Base-by-base conservation (phyloP, 2,329 filamentous ascomycete genomes). In the Penicillium vulpinum region DNA sequence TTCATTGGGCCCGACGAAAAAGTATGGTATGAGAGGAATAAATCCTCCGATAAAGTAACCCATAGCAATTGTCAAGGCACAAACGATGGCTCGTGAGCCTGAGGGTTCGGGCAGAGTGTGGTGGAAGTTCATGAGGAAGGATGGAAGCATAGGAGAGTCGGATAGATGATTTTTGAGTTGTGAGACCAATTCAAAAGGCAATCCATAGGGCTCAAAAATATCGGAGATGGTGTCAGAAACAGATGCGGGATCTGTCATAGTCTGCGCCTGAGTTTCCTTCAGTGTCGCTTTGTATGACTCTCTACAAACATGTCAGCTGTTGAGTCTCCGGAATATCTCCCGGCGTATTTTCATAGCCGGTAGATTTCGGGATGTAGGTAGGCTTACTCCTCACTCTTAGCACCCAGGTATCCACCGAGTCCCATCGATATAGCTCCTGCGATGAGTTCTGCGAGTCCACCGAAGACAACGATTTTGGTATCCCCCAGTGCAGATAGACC, bases 361-460 rank as follows among this genome's bases (percentile, higher is more conserved):
- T n/a, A 21, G 33, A 26, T 11, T 8, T 9, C 2, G 15, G n/a
- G 10, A 31, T 5, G 1, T 16, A 9, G 10, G 15, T 1, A 39
- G 26, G 63, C 69, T 62, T 60, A 75, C 71, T 73, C 70, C 66
- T 77, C 75, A 24, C 73, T 77, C 60, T 76, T 73, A 9, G 86
- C 87, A 9, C 87, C 88, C 2, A 92, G 79, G 70, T 89, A 91
- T 7, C 86, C 88, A 24, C 89, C 88, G 6, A 92, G 78, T 1
- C 89, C 89, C 89, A 92, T 92, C 52, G 84, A 88, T 63, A 92
- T 90, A 63, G 87, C 85, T 18, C 89, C 89, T 0, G 87, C 87
- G 69, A 90, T 88, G 47, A 92, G 81, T 77, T 92, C 89, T 5
- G 89, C 89, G 29, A 90, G 78, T 7, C 89, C 89, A 50, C 87